Evolutionary conservation across 306 rosid genomes (phyloP), one percentile per base, ranked within the genome.

Genomic region (Hippophae tibetana): DNA sequence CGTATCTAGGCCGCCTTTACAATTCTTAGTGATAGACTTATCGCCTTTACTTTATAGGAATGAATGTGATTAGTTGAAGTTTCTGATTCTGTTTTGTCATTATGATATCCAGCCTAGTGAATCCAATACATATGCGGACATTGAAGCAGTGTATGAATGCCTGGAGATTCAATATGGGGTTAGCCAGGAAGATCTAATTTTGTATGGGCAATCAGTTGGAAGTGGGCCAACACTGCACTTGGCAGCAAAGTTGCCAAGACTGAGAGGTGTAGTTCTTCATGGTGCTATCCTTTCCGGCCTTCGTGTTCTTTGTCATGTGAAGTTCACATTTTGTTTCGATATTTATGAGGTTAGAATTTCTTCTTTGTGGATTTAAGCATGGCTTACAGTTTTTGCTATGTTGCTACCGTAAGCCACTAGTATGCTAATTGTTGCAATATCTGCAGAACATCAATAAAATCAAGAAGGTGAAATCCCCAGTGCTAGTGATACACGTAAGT

Each of bases 191-290:
- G 94, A 93, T 40, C 61, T 93, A 26, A 86, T 93, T 80, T 82
- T 89, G 74, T 93, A 93, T 42, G 99, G 99, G 47, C 99, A 89
- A 67, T 93, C 99, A 7, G 95, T 93, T 62, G 99, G 99, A 69
- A 93, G 97, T 57, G 99, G 97, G 51, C 97, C 99, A 11, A 93
- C 99, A 23, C 70, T 89, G 67, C 99, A 93, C 67, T 82, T 93
- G 89, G 99, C 99, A 12, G 69, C 99, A 58, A 93, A 89, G 50
- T 71, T 93, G 80, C 97, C 99, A 1, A 77, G 99, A 72, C 78
- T 93, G 65, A 78, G 95, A 68, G 99, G 99, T 5, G 84, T 93
- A 13, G 99, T 93, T 76, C 75, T 93, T 52, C 97, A 93, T 59
- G 88, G 99, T 14, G 99, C 94, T 54, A 93, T 93, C 72, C 99